phyloP scores from a whole-genome alignment of 345 rosid species.

The Jatropha curcas region DNA sequence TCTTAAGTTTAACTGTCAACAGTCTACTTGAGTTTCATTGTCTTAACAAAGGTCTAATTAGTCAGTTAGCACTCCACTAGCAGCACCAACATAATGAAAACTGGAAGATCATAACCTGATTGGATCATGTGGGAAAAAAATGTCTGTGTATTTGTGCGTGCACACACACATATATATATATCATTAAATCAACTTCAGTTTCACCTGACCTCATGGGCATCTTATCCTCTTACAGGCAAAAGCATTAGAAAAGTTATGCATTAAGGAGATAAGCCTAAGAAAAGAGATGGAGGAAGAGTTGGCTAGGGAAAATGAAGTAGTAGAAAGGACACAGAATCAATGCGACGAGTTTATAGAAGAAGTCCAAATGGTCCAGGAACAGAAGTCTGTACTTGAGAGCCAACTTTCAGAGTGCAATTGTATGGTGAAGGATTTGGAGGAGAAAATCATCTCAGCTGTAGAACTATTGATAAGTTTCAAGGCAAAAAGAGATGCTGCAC shows the following conservation, averaged over 20 bases:
- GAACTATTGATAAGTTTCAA: constrained; percentile 72
- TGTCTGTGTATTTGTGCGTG: background rate
- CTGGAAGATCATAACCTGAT: background rate
- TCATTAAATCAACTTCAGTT: constrained; percentile 4
- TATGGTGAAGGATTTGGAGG: constrained; percentile 60
- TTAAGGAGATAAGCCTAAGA: constrained; percentile 63
- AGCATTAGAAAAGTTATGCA: constrained; percentile 59
- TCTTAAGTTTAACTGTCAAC: background rate
- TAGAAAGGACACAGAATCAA: constrained; percentile 49
- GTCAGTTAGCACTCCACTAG: background rate
- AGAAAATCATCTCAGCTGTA: constrained; percentile 78
- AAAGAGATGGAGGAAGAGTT: constrained; percentile 58
- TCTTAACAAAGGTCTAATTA: background rate
- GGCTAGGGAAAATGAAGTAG: constrained; percentile 50
- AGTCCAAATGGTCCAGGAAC: constrained; percentile 50
- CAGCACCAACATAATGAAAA: background rate
- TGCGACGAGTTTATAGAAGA: constrained; percentile 42
- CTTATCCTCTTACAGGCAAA: constrained; percentile 48
- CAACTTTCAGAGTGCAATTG: constrained; percentile 48
- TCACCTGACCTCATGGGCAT: background rate
- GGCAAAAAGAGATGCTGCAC: constrained; percentile 67
- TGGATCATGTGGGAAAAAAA: background rate
- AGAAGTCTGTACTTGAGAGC: constrained; percentile 48
- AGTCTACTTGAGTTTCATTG: background rate
- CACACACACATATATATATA: background rate